Evolutionary conservation across 768 basidiomycete species (phyloP).

Genomic region (Melanogaster broomeanus): DNA sequence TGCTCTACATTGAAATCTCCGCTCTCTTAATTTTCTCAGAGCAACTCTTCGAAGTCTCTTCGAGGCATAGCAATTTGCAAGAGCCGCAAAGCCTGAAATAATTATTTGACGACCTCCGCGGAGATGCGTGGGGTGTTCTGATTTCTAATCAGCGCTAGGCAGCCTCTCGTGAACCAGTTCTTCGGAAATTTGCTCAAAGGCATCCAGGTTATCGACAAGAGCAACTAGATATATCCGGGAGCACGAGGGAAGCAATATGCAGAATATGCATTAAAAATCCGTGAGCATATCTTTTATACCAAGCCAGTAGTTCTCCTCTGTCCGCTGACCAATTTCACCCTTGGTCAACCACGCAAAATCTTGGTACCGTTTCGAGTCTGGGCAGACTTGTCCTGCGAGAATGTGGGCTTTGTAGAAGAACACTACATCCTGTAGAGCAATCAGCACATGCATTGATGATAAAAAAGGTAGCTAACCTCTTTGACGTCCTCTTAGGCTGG

Average conservation of each 20-base stretch:
- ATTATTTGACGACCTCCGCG: too few relatives aligned
- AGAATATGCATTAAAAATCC: slow-evolving; percentile 41
- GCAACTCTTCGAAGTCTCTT: too few relatives aligned
- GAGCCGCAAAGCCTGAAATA: too few relatives aligned
- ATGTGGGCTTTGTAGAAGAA: slow-evolving; percentile 97
- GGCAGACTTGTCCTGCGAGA: slow-evolving; percentile 80
- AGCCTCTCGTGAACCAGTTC: too few relatives aligned
- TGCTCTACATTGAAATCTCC: too few relatives aligned
- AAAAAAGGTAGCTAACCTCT: slow-evolving; percentile 34
- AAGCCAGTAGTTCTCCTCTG: slow-evolving; percentile 74
- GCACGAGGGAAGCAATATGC: neutral
- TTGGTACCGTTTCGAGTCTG: slow-evolving; percentile 50
- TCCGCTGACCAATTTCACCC: slow-evolving; percentile 76
- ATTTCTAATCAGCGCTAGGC: too few relatives aligned
- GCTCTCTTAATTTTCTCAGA: too few relatives aligned
- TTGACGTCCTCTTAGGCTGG: slow-evolving; percentile 29
- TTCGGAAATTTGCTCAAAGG: too few relatives aligned
- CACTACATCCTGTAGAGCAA: slow-evolving; percentile 53
- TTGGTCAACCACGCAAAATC: slow-evolving; percentile 96
- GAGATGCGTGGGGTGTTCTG: too few relatives aligned
- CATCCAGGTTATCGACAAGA: neutral
- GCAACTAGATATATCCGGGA: neutral
- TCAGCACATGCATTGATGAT: slow-evolving; percentile 3
- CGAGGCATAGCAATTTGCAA: too few relatives aligned
- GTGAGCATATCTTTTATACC: slow-evolving; percentile 81